Evolutionary conservation across 352 stramenopile species (phyloP).

Genomic region (Phytophthora chlamydospora): DNA sequence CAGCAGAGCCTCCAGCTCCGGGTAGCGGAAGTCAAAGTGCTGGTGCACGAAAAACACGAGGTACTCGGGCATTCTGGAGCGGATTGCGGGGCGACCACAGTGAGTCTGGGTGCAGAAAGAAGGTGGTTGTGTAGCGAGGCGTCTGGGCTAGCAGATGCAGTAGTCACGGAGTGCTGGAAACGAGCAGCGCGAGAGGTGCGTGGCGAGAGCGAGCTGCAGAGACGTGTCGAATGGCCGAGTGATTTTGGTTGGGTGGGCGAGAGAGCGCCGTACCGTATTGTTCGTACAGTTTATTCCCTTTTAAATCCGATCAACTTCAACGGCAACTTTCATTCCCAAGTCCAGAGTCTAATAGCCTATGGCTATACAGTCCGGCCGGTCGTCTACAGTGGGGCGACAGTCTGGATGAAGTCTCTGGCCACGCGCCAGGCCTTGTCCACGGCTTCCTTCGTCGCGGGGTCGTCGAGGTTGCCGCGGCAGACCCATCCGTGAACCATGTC

Average conservation of each 20-base stretch:
- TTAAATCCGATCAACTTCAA: conserved; percentile 21
- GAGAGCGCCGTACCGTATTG: conserved; percentile 18
- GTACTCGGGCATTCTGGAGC: conserved; percentile 63
- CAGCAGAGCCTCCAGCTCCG: conserved; percentile 79
- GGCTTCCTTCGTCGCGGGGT: conserved; percentile 36
- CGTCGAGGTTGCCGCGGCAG: conserved; percentile 51
- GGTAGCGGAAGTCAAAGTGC: conserved; percentile 85
- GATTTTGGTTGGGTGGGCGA: conserved; percentile 20
- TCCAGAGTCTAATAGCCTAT: no score
- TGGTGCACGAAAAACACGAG: conserved; percentile 86
- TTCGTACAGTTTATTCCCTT: conserved; percentile 4
- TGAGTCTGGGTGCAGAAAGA: background rate
- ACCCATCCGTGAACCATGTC: conserved; percentile 63
- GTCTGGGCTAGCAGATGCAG: conserved; percentile 1
- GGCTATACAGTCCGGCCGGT: no score
- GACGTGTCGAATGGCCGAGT: background rate
- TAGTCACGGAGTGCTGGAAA: background rate
- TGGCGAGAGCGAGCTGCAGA: background rate
- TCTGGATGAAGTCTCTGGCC: conserved; percentile 53
- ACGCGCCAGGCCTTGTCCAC: conserved; percentile 58
- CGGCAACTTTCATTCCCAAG: background rate
- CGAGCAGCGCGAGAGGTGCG: conserved; percentile 4
- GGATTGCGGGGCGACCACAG: background rate
- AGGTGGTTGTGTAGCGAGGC: background rate
- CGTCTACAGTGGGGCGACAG: conserved; percentile 24